phyloP scores from a whole-genome alignment of 192 early-diverging fungal species.

The Spizellomyces punctatus region DNA sequence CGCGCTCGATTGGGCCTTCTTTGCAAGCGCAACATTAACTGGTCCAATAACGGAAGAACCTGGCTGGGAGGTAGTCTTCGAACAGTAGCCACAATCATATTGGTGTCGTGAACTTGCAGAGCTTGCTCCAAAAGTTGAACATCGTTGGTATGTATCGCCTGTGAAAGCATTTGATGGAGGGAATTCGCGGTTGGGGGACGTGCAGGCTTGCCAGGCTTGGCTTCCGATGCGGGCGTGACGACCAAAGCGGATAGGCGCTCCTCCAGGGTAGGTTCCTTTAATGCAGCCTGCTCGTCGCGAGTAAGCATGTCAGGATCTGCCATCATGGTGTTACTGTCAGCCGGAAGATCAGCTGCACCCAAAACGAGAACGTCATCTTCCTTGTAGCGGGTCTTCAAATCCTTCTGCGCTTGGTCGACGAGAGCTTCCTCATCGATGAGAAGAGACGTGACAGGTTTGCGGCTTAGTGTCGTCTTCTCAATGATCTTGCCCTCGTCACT shows the following conservation, averaged over 20 bases:
- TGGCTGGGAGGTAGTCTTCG: constrained; percentile 36
- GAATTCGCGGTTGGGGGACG: constrained; percentile 39
- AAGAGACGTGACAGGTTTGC: constrained; percentile 9
- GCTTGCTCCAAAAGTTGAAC: constrained; percentile 42
- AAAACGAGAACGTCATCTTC: constrained; percentile 15
- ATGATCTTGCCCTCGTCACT: constrained; percentile 24
- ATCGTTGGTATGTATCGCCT: constrained; percentile 49
- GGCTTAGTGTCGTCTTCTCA: constrained; percentile 1
- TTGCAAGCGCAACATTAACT: constrained; percentile 38
- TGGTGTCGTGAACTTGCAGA: constrained; percentile 33
- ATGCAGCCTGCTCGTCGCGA: constrained; percentile 6
- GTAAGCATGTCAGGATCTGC: background rate
- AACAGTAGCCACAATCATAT: constrained; percentile 47
- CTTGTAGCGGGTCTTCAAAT: background rate
- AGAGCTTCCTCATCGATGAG: constrained; percentile 8
- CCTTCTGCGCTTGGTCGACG: constrained; percentile 2
- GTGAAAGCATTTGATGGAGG: constrained; percentile 45
- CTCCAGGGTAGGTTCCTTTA: constrained; percentile 45
- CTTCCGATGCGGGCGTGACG: constrained; percentile 12
- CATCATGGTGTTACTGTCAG: background rate
- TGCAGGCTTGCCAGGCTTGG: constrained; percentile 11
- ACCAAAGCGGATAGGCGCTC: constrained; percentile 41
- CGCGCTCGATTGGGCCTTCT: constrained; percentile 40
- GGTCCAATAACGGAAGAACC: constrained; percentile 47
- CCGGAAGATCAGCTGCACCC: constrained; percentile 24